Evolutionary conservation across 2,329 filamentous ascomycete species (phyloP), one percentile per base, ranked within the genome.

Genomic region (Paecilomyces variotii): DNA sequence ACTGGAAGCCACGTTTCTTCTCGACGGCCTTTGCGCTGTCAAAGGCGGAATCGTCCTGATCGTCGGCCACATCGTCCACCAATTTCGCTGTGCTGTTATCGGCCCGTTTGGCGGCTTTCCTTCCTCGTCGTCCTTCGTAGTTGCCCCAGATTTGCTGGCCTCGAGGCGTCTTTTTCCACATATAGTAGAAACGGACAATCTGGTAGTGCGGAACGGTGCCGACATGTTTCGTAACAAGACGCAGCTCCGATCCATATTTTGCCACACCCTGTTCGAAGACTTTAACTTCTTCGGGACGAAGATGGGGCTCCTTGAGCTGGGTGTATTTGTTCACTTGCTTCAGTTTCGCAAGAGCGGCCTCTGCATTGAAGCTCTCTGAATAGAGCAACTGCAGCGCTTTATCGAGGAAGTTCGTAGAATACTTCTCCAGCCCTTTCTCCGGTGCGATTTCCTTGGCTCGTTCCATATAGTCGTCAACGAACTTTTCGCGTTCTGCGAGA

Each of bases 11-110:
- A 62, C 89, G 87, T 74, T 95, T 96, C 71, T 87, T 88, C 60
- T 85, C 81, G 2, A 77, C 75, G 0, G 93, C 91, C 77, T 97
- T 99, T 49, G 87, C 87, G 54, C 86, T 87, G 71, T 99, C 94
- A 67, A 96, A 99, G 2, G 94, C 94, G 4, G 94, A 99, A 74
- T 99, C 94, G 66, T 99, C 94, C 12, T 89, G 83, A 62, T 93
- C 88, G 71, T 99, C 89, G 6, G 93, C 94, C 61, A 99, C 87
- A 71, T 97, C 93, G 66, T 97, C 92, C 61, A 94, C 85, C 30
- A 96, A 78, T 71, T 94, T 96, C 30, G 85, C 85, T 14, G 84
- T 82, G 30, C 30, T 32, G 5, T 84, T 83, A 53, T 86, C 87
- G 53, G 76, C 73, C 28, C 73, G 69, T 67, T 89, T 88, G 27